phyloP scores from a whole-genome alignment of 345 rosid species.

The Acer negundo region DNA sequence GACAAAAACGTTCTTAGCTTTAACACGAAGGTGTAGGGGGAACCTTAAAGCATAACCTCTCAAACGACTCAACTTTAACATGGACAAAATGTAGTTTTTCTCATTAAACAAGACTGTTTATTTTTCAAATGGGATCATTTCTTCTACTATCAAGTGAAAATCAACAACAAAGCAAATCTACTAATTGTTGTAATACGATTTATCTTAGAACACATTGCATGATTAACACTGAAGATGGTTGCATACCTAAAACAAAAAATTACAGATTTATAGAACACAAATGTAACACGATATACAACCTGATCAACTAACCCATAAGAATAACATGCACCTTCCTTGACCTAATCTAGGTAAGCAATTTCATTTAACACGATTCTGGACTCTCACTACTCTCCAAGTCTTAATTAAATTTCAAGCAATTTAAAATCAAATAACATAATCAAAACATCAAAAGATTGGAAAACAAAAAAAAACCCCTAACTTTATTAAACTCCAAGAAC shows the following conservation, averaged over 20 bases:
- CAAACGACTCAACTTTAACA: background rate
- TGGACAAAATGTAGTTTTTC: background rate
- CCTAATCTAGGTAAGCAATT: background rate
- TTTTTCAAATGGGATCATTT: background rate
- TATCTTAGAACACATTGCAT: background rate
- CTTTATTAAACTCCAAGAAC: background rate
- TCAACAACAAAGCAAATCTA: background rate
- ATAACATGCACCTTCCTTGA: background rate
- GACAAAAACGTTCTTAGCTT: background rate
- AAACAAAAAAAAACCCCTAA: background rate
- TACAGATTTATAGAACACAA: too few species aligned
- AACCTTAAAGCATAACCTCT: background rate
- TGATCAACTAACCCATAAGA: too few species aligned
- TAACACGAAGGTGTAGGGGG: background rate
- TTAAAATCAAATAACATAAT: background rate
- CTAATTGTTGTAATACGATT: background rate
- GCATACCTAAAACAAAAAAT: too few species aligned
- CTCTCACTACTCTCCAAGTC: background rate
- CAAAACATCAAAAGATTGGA: background rate
- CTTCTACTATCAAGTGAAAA: background rate
- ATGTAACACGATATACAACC: too few species aligned
- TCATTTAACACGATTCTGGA: background rate
- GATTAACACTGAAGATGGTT: background rate
- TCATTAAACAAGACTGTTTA: background rate
- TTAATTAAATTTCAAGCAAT: background rate